Base-by-base conservation (phyloP, 768 basidiomycete species). In the Pulveroboletus ravenelii region DNA sequence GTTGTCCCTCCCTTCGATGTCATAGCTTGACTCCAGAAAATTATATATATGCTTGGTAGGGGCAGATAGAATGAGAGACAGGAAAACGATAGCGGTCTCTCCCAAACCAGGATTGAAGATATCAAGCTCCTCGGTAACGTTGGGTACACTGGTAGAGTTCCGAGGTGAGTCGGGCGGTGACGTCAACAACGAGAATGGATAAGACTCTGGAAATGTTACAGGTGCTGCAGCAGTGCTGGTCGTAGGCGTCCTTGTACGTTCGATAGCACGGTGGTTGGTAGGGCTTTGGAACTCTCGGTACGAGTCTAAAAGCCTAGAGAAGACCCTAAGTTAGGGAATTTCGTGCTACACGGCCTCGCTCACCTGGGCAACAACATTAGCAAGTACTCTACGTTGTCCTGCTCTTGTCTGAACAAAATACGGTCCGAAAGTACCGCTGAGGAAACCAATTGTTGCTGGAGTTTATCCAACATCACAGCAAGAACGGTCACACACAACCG, bases 141-240 rank as follows among this genome's bases (percentile, higher is more conserved):
- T 67, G 23, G 70, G 68, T n/a, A 68, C 60, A 49, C 67, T 74
- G 48, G 72, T 70, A 15, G 73, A 70, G 44, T 70, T 74, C 14
- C 74, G 71, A 35, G 73, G 72, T 27, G 72, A 61, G 49, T 81
- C 82, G 3, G 89, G 87, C 20, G 85, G 68, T 30, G 82, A 75
- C 0, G 87, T 75, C 23, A 91, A 61, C 17, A 98, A 75, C 6
- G 91, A 85, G 67, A 96, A 93, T 0, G 95, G 95, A 65, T 97
- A 93, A 0, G 93, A 87, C 56, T 93, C 88, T 0, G 95, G 95
- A 70, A 97, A 97, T 1, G 89, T 87, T 39, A 89, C 82, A 0
- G 93, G 93, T 2, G 78, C 64, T 2, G 73, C 63, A 18, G 82
- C 70, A 42, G 83, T 80, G 25, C 75, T 70, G 3, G 85, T 82